A percentile compares a stretch with the other conserved stretches of the same genome.
These are phyloP conservation scores for Nigrospora sphaerica DNA, from an alignment of 2,329 filamentous ascomycete species.

Conservation along the genomic window DNA sequence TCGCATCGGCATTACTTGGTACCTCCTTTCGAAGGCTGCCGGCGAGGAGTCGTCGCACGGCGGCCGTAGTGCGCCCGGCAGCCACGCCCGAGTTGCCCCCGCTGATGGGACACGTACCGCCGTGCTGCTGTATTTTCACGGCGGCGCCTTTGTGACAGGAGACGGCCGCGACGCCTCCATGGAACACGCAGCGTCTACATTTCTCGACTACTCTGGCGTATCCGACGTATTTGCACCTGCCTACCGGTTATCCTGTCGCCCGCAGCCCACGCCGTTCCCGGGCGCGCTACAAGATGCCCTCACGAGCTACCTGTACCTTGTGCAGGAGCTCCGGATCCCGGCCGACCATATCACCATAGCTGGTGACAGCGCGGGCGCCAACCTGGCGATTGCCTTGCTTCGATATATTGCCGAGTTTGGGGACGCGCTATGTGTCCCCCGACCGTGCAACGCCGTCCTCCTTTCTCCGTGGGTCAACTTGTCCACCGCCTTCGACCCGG, in stretches of 20 bases:
- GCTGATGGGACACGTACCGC: neutral
- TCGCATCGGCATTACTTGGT: constrained; percentile 22
- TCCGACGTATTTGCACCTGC: constrained; percentile 32
- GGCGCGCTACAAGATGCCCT: constrained; percentile 38
- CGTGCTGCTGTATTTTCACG: constrained; percentile 19
- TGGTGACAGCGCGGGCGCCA: constrained; percentile 39
- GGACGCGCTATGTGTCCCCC: constrained; percentile 18
- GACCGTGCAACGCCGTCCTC: constrained; percentile 28
- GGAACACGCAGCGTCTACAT: constrained; percentile 6
- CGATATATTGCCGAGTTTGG: constrained; percentile 34
- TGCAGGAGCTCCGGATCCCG: constrained; percentile 27
- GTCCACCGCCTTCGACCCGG: constrained; percentile 1
- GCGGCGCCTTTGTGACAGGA: constrained; percentile 16
- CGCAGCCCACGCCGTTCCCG: constrained; percentile 29
- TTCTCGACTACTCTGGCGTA: constrained; percentile 17
- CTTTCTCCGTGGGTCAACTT: constrained; percentile 15
- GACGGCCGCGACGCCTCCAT: constrained; percentile 9
- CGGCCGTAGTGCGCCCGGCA: no score
- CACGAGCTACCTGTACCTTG: constrained; percentile 32
- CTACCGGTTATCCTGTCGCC: constrained; percentile 35
- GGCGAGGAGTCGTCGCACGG: no score
- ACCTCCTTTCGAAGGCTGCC: neutral
- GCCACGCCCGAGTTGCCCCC: neutral
- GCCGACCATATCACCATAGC: constrained; percentile 30
- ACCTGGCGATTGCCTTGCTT: constrained; percentile 30